phyloP scores from a whole-genome alignment of 352 stramenopile species.

The Plasmopara viticola region DNA sequence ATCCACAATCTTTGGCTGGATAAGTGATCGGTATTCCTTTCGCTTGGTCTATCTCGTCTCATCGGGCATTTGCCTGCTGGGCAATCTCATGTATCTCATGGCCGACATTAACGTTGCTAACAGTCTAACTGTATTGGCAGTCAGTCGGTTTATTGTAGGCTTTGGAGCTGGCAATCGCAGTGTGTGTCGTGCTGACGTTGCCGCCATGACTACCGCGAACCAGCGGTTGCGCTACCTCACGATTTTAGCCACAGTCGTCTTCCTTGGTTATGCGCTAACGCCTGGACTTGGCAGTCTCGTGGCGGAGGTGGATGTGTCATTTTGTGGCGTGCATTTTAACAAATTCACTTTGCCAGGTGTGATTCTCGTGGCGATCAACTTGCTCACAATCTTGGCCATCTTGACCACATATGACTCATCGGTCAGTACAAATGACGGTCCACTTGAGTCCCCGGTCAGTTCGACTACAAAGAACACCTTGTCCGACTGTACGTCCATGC shows the following conservation, averaged over 20 bases:
- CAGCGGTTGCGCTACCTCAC: conserved; percentile 73
- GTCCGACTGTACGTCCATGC: conserved; percentile 46
- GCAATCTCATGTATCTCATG: conserved; percentile 73
- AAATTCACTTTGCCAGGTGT: conserved; percentile 65
- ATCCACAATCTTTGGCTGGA: conserved; percentile 77
- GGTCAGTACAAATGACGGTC: conserved; percentile 53
- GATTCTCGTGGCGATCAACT: conserved; percentile 57
- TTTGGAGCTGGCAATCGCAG: conserved; percentile 76
- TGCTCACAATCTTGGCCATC: conserved; percentile 61
- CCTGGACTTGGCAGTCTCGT: conserved; percentile 66
- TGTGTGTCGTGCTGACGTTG: conserved; percentile 69
- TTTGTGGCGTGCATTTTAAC: conserved; percentile 65
- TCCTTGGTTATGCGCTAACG: conserved; percentile 68
- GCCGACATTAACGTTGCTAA: conserved; percentile 53
- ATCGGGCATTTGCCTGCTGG: conserved; percentile 60
- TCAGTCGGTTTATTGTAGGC: conserved; percentile 68
- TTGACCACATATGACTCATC: conserved; percentile 47
- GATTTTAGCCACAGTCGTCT: conserved; percentile 66
- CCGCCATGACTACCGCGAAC: conserved; percentile 57
- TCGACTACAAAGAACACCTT: conserved; percentile 36
- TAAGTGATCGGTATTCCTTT: conserved; percentile 79
- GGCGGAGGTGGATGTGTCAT: conserved; percentile 45
- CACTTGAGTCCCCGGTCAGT: conserved; percentile 38
- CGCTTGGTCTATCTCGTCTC: conserved; percentile 75
- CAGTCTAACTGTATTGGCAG: conserved; percentile 42